Evolutionary conservation across 352 stramenopile species (phyloP).

Genomic region (Lagenidium sp.): DNA sequence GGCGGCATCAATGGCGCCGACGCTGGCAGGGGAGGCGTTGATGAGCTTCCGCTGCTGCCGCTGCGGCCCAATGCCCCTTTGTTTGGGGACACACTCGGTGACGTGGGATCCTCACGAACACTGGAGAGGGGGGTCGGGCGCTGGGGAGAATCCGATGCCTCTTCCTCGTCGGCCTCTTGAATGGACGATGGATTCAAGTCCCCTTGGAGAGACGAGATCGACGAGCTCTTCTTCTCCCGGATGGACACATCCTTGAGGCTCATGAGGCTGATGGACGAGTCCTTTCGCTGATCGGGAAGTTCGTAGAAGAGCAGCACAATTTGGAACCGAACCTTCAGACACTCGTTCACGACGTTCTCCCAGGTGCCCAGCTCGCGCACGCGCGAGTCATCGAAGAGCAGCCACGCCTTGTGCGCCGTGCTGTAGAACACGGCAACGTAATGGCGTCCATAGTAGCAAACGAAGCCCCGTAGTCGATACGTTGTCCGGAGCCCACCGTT

Average conservation of each 20-base stretch:
- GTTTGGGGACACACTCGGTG: neutral
- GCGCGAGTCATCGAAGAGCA: slow-evolving; percentile 80
- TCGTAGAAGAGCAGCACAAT: slow-evolving; percentile 82
- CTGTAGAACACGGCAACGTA: slow-evolving; percentile 83
- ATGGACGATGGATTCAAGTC: slow-evolving; percentile 44
- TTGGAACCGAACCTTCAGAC: slow-evolving; percentile 75
- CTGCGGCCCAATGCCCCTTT: slow-evolving; percentile 3
- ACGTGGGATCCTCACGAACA: neutral
- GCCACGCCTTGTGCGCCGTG: slow-evolving; percentile 79
- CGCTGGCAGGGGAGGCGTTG: neutral
- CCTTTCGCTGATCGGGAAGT: slow-evolving; percentile 68
- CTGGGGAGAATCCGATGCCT: slow-evolving; percentile 19
- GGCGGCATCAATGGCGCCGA: neutral
- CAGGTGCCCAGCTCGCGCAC: slow-evolving; percentile 71
- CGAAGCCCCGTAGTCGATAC: slow-evolving; percentile 71
- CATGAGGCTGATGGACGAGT: slow-evolving; percentile 69
- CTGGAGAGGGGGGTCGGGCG: slow-evolving; percentile 16
- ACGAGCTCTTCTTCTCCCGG: slow-evolving; percentile 45
- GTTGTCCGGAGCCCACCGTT: slow-evolving; percentile 63
- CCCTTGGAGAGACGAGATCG: slow-evolving; percentile 37
- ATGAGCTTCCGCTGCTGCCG: neutral
- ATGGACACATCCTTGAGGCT: slow-evolving; percentile 13
- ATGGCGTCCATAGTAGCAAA: slow-evolving; percentile 81
- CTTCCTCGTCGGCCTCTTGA: slow-evolving; percentile 34
- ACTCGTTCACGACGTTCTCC: slow-evolving; percentile 67